A percentile compares a stretch with the other conserved stretches of the same genome.
Conservation (phyloP, 1,139 yeast species). For the Barnettozyma hawaiiensis region DNA sequence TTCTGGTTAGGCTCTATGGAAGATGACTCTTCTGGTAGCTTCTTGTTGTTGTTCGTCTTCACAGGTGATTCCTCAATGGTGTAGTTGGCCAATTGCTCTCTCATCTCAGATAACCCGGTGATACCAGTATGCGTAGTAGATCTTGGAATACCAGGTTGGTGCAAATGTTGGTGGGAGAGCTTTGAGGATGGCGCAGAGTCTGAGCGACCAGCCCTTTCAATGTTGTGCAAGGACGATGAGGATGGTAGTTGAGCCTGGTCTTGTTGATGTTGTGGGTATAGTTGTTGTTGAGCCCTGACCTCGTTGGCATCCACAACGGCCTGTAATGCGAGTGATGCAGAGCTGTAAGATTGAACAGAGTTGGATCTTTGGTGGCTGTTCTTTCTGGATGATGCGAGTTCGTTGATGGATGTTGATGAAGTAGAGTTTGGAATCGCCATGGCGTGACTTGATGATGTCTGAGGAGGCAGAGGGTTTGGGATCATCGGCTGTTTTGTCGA, state of each 20-base stretch:
- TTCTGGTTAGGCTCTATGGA: no score
- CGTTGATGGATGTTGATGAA: constrained; percentile 27
- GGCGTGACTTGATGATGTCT: constrained; percentile 48
- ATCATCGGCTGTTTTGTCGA: constrained; percentile 25
- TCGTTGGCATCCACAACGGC: constrained; percentile 61
- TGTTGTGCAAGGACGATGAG: constrained; percentile 27
- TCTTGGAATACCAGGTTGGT: constrained; percentile 32
- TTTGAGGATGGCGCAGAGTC: constrained; percentile 16
- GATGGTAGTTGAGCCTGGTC: constrained; percentile 26
- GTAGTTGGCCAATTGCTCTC: constrained; percentile 22
- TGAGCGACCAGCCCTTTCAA: constrained; percentile 14
- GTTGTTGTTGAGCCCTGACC: constrained; percentile 27
- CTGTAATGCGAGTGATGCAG: constrained; percentile 61
- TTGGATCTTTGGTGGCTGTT: constrained; percentile 33
- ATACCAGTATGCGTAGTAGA: constrained; percentile 41
- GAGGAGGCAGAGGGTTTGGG: constrained; percentile 40
- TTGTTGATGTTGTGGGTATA: constrained; percentile 6
- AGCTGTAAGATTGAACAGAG: constrained; percentile 25
- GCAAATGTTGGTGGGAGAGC: constrained; percentile 14
- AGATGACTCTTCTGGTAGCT: no score
- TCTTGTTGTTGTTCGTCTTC: constrained; percentile 8
- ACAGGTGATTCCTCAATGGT: constrained; percentile 44
- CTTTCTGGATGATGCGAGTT: constrained; percentile 12
- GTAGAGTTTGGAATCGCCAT: constrained; percentile 42
- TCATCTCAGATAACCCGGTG: constrained; percentile 12